These are phyloP conservation scores for Umbelopsis isabellina DNA, from an alignment of 192 early-diverging fungal genomes.

Conservation along the genomic window DNA sequence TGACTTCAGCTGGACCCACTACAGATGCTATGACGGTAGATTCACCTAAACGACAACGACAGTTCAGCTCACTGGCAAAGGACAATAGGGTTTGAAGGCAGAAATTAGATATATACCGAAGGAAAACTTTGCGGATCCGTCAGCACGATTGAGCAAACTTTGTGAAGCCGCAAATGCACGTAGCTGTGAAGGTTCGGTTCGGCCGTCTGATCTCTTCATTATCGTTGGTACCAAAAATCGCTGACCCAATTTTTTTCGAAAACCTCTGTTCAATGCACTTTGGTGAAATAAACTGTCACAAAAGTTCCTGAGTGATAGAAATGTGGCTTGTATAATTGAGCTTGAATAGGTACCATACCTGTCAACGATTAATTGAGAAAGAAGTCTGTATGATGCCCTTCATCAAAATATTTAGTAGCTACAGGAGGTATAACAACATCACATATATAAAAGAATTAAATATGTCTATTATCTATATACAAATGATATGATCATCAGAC, in stretches of 20 bases:
- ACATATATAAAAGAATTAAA: too few species aligned
- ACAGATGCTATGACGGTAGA: slow-evolving; percentile 79
- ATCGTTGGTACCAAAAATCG: neutral
- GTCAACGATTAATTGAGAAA: too few species aligned
- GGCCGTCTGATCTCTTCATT: slow-evolving; percentile 42
- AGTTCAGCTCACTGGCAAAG: neutral
- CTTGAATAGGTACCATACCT: too few species aligned
- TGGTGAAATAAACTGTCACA: slow-evolving; percentile 2
- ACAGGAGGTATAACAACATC: too few species aligned
- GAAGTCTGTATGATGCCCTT: too few species aligned
- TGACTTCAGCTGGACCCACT: slow-evolving; percentile 87
- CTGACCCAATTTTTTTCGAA: neutral
- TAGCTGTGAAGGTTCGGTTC: slow-evolving; percentile 59
- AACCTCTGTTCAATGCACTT: neutral
- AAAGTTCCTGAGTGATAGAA: neutral
- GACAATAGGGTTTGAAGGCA: neutral
- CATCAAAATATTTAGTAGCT: too few species aligned
- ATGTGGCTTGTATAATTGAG: neutral
- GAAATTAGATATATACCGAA: slow-evolving; percentile 53
- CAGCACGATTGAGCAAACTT: slow-evolving; percentile 71
- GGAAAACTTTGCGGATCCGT: slow-evolving; percentile 86
- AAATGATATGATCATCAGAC: too few species aligned
- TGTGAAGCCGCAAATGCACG: slow-evolving; percentile 73
- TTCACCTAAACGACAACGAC: slow-evolving; percentile 47
- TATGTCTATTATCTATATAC: too few species aligned